Base-by-base conservation (phyloP, 345 rosid species). In the Trapa incisa region DNA sequence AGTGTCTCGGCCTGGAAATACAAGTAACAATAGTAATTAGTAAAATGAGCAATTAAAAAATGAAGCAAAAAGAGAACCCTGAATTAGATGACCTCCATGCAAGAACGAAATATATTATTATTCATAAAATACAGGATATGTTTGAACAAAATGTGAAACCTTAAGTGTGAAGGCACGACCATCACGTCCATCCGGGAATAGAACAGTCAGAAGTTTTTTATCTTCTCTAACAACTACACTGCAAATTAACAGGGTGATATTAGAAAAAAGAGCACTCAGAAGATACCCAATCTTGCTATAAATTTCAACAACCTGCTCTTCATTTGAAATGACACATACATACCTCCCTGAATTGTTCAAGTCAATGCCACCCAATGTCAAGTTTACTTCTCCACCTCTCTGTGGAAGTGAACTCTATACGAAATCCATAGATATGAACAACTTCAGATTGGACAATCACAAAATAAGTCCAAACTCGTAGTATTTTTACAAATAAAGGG, bases 101-200 rank as follows among this genome's bases (percentile, higher is more conserved):
- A 35, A 64, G 15, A 33, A 45, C 48, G 0, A 45, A 45, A 45
- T 2, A 45, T 7, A 3, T 41, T 2, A 41, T 2, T 10, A 14
- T 22, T 0, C 16, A n/a, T 39, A 6, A 65, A 35, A 29, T 41
- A 65, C 61, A 32, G 67, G 67, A 65, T 65, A 17, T 68, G 62
- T 58, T 35, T 2, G 4, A 32, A 6, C 6, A 36, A 58, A 33
- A 75, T 68, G 65, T 42, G 38, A 76, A 73, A 89, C 98, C 99
- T 94, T 94, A 70, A 94, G 96, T 58, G 97, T 94, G 79, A 94
- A 94, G 65, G 97, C 99, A 79, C 99, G 87, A 56, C 99, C 99
- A 82, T 91, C 99, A 71, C 97, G 95, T 73, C 99, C 99, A 80
- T 94, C 99, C 69, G 99, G 99, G 80, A 94, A 94, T 71, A 94